Conservation (phyloP, 2,329 filamentous ascomycete genomes). For the Aspergillus novoparasiticus region DNA sequence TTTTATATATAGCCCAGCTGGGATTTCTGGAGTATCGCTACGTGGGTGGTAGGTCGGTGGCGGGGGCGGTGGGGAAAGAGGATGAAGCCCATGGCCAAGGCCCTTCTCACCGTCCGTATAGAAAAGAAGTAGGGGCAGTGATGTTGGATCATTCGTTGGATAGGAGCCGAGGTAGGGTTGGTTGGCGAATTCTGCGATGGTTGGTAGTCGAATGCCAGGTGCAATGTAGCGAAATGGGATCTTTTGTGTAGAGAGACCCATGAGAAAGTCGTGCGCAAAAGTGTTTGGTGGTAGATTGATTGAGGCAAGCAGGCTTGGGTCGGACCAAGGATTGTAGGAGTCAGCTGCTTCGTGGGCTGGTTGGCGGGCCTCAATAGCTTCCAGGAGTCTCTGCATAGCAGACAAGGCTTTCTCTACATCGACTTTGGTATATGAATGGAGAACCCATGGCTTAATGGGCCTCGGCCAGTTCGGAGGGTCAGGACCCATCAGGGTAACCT, state of each 20-base stretch:
- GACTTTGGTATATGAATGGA: too few relatives aligned
- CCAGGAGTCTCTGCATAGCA: too few relatives aligned
- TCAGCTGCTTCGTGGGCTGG: too few relatives aligned
- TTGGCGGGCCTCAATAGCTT: too few relatives aligned
- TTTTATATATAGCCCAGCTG: neutral
- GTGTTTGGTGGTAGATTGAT: neutral
- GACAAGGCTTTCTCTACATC: too few relatives aligned
- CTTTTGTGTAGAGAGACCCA: neutral
- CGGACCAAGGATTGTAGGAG: too few relatives aligned
- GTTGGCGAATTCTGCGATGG: neutral
- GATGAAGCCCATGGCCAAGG: neutral
- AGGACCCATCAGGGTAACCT: too few relatives aligned
- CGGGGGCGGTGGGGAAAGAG: neutral
- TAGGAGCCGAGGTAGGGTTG: neutral
- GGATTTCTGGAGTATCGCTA: neutral
- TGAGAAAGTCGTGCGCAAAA: constrained; percentile 9
- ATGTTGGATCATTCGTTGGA: neutral
- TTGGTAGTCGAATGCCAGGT: constrained; percentile 9
- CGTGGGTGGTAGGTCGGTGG: accelerated
- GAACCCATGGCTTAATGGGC: too few relatives aligned
- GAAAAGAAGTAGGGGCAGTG: neutral
- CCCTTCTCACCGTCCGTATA: neutral
- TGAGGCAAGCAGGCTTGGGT: neutral
- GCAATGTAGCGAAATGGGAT: constrained; percentile 7
- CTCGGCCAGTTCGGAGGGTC: too few relatives aligned